Evolutionary conservation across 2,329 filamentous ascomycete genomes (phyloP).

Genomic region (Aureobasidium sp.): DNA sequence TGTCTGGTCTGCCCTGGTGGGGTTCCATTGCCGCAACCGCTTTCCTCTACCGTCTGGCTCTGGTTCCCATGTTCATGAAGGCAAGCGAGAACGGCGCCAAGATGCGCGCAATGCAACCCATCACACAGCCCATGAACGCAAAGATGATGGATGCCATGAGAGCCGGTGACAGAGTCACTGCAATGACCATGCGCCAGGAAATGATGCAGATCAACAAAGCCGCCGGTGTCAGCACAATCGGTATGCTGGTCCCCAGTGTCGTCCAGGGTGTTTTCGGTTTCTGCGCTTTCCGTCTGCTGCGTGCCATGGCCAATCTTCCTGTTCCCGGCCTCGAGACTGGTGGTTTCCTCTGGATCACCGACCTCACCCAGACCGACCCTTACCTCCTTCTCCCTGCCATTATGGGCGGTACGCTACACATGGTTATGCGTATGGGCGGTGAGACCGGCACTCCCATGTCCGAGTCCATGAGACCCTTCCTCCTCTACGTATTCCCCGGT

Average conservation of each 20-base stretch:
- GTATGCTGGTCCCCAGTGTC: slow-evolving; percentile 47
- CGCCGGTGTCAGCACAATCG: slow-evolving; percentile 45
- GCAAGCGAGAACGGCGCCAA: slow-evolving; percentile 55
- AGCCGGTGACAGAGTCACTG: slow-evolving; percentile 38
- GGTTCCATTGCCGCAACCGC: slow-evolving; percentile 60
- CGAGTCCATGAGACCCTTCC: slow-evolving; percentile 27
- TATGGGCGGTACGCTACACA: slow-evolving; percentile 25
- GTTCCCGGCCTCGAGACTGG: slow-evolving; percentile 69
- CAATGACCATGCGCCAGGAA: slow-evolving; percentile 40
- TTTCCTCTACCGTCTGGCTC: slow-evolving; percentile 51
- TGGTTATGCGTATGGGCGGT: slow-evolving; percentile 35
- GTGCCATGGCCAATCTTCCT: slow-evolving; percentile 66
- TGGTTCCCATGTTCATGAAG: slow-evolving; percentile 58
- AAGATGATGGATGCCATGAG: slow-evolving; percentile 41
- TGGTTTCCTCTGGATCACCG: slow-evolving; percentile 66
- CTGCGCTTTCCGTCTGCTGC: slow-evolving; percentile 70
- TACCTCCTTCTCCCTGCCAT: slow-evolving; percentile 59
- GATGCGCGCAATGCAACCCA: slow-evolving; percentile 51
- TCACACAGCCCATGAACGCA: slow-evolving; percentile 47
- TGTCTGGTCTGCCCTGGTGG: slow-evolving; percentile 71
- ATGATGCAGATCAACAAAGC: slow-evolving; percentile 43
- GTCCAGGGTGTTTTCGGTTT: slow-evolving; percentile 63
- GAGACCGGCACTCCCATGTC: slow-evolving; percentile 35
- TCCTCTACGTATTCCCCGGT: slow-evolving; percentile 43
- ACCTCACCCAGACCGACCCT: slow-evolving; percentile 70